phyloP scores from a whole-genome alignment of 225 moss, liverwort and hornwort genomes.

The Asterella californica region DNA sequence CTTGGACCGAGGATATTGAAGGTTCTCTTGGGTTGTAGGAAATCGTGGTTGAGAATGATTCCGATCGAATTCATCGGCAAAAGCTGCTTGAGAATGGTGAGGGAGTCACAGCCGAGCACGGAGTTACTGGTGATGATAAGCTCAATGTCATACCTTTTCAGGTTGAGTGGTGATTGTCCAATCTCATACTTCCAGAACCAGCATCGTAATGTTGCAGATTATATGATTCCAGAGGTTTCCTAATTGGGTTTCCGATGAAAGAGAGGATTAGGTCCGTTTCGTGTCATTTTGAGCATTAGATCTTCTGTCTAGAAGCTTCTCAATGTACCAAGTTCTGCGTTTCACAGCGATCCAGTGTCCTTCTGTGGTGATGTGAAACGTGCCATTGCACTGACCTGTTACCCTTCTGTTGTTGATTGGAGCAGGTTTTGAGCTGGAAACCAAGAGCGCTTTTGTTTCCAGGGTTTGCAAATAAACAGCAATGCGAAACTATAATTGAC shows the following conservation, averaged over 20 bases:
- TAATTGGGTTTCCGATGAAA: not conserved
- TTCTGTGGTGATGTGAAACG: not conserved
- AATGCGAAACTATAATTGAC: constrained; percentile 72
- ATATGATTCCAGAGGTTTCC: not conserved
- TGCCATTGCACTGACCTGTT: not conserved
- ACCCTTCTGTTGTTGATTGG: not conserved
- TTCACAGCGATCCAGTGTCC: not conserved
- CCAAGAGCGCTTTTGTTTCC: constrained; percentile 87
- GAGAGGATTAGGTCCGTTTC: not conserved
- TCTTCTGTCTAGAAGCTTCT: not conserved
- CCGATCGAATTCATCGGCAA: constrained; percentile 33
- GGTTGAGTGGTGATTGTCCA: constrained; percentile 39
- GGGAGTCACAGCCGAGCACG: constrained; percentile 50
- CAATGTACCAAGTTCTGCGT: not conserved
- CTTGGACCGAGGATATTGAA: not conserved
- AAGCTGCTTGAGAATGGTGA: constrained; percentile 46
- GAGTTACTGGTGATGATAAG: constrained; percentile 62
- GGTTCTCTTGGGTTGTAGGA: constrained; percentile 23
- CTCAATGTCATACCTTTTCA: constrained; percentile 69
- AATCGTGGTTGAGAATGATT: constrained; percentile 17
- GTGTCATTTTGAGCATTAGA: not conserved
- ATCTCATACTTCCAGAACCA: not conserved
- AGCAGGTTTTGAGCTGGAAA: constrained; percentile 87
- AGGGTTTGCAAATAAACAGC: constrained; percentile 68
- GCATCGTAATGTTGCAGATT: not conserved